A percentile compares a stretch with the other conserved stretches of the same genome.
Evolutionary conservation across 1,284 basidiomycete species (phyloP).

Genomic region (Malassezia nana): DNA sequence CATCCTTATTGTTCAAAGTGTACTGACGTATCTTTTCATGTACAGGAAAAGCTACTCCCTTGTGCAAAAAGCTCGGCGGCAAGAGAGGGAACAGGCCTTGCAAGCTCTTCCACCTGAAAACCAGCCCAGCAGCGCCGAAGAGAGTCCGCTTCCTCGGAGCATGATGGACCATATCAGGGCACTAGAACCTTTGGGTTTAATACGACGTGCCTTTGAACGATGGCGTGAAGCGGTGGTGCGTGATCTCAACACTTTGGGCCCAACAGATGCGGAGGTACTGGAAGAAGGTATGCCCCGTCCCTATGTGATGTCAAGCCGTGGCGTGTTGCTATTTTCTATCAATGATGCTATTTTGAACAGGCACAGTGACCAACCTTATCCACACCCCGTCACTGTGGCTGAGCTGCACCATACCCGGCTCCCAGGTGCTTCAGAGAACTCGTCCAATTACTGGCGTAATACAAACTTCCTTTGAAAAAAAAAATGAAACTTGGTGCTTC

Average conservation of each 20-base stretch:
- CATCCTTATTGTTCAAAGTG: neutral
- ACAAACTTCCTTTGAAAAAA: neutral
- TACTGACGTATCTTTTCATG: neutral
- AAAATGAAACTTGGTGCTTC: no score
- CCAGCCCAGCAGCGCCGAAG: neutral
- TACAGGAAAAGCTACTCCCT: conserved; percentile 1
- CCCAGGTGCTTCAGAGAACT: neutral
- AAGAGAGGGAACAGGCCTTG: neutral
- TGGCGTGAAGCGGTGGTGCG: neutral
- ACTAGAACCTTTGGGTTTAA: neutral
- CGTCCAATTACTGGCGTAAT: neutral
- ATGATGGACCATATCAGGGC: neutral
- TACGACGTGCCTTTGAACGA: neutral
- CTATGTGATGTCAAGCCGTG: neutral
- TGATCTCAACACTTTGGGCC: neutral
- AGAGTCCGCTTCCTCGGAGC: neutral
- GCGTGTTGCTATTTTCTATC: neutral
- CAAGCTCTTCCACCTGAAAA: neutral
- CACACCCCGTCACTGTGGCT: neutral
- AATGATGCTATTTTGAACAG: neutral
- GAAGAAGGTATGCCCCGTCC: neutral
- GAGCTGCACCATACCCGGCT: neutral
- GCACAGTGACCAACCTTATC: neutral
- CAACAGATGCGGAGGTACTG: neutral
- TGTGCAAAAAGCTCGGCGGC: neutral